Percentiles rank a stretch among this genome's conserved stretches.
These are phyloP conservation scores for Geoglossum glabrum DNA, from an alignment of 495 filamentous ascomycete genomes.

Conservation along the genomic window DNA sequence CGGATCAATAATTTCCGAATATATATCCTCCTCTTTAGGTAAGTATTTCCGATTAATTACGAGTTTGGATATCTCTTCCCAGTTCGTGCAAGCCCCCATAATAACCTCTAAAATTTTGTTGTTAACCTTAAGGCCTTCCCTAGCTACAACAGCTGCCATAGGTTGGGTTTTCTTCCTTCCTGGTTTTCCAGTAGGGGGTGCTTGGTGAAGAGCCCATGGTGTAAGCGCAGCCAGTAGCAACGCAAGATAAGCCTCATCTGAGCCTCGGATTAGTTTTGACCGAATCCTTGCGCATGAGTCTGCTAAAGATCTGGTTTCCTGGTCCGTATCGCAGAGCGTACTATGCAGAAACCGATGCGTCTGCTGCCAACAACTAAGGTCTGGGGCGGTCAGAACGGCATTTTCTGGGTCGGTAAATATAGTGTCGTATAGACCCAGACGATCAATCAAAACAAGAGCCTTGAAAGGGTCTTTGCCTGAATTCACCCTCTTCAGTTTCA, in stretches of 20 bases:
- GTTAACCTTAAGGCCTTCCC: slow-evolving; percentile 61
- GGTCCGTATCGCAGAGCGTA: slow-evolving; percentile 19
- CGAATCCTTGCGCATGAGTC: slow-evolving; percentile 18
- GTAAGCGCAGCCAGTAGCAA: slow-evolving; percentile 59
- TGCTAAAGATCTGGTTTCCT: slow-evolving; percentile 22
- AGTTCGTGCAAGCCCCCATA: slow-evolving; percentile 38
- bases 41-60: slow-evolving; percentile 9
- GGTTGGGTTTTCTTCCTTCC: slow-evolving; percentile 29
- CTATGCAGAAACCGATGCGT: slow-evolving; percentile 29
- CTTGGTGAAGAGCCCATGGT: slow-evolving; percentile 49
- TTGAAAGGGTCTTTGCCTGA: slow-evolving; percentile 48
- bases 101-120: slow-evolving; percentile 51
- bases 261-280: slow-evolving; percentile 32
- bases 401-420: slow-evolving; percentile 54
- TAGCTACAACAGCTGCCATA: slow-evolving; percentile 34
- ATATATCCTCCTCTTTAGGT: neutral
- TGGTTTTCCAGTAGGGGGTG: slow-evolving; percentile 17
- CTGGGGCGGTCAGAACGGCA: slow-evolving; percentile 9
- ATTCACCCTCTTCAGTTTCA: neutral
- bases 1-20: neutral
- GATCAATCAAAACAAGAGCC: slow-evolving; percentile 52
- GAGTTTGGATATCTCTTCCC: slow-evolving; percentile 34
- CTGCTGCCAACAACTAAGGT: slow-evolving; percentile 20
- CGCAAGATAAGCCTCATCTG: slow-evolving; percentile 41
- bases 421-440: slow-evolving; percentile 52